Evolutionary conservation across 768 basidiomycete species (phyloP).

Genomic region (Boletus barrowsii): DNA sequence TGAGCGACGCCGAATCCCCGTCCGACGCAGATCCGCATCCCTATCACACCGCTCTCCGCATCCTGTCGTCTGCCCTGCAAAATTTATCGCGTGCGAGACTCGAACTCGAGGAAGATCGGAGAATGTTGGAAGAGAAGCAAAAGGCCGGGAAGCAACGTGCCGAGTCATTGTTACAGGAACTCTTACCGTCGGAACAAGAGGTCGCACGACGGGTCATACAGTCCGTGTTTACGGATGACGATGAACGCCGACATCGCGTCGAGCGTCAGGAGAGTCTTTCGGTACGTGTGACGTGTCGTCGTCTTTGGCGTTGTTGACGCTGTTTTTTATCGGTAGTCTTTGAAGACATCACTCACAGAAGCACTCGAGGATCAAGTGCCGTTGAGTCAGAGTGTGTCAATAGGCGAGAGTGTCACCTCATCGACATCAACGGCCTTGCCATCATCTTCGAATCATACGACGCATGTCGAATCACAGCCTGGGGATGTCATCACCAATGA

Average conservation of each 20-base stretch:
- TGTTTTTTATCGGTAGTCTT: conserved; percentile 32
- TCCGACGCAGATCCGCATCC: conserved; percentile 49
- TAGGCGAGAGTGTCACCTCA: conserved; percentile 20
- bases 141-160: conserved; percentile 48
- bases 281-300: conserved; percentile 37
- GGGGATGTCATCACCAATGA: background rate
- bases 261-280: conserved; percentile 55
- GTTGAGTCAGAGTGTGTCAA: conserved; percentile 24
- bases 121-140: conserved; percentile 58
- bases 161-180: conserved; percentile 52
- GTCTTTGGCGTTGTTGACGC: background rate
- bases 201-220: conserved; percentile 66
- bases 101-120: conserved; percentile 63
- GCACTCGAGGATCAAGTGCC: conserved; percentile 50
- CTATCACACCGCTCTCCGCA: conserved; percentile 65
- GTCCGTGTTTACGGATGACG: conserved; percentile 54
- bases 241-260: conserved; percentile 46
- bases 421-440: conserved; percentile 10
- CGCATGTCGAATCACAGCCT: background rate
- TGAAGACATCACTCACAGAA: conserved; percentile 45
- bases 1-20: conserved; percentile 45
- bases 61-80: conserved; percentile 65
- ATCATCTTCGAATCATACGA: background rate
- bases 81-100: conserved; percentile 52
- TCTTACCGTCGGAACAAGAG: conserved; percentile 60